Evolutionary conservation across 768 basidiomycete genomes (phyloP).

Genomic region (Tylopilus felleus): DNA sequence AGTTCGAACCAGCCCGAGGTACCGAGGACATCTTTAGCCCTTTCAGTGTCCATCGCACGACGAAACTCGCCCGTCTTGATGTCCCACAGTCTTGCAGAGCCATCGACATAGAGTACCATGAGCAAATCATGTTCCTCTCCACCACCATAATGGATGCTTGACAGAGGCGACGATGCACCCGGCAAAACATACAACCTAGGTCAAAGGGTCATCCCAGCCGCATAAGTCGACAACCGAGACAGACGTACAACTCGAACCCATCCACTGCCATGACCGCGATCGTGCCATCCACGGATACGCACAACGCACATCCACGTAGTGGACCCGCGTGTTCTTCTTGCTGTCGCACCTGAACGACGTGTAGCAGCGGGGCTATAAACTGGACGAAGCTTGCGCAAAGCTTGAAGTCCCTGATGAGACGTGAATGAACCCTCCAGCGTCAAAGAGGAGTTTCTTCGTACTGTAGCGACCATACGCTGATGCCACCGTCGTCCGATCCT

Average conservation of each 20-base stretch:
- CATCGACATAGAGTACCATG: constrained; percentile 71
- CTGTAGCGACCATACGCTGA: constrained; percentile 71
- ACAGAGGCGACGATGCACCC: constrained; percentile 67
- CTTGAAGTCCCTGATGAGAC: constrained; percentile 50
- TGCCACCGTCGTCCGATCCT: constrained; percentile 74
- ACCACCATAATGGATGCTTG: constrained; percentile 58
- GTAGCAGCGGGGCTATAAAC: constrained; percentile 62
- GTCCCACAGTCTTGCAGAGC: constrained; percentile 85
- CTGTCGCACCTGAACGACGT: constrained; percentile 51
- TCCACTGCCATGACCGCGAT: constrained; percentile 75
- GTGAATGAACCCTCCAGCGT: not conserved
- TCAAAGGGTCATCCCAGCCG: not conserved
- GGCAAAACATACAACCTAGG: constrained; percentile 77
- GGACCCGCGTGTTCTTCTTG: constrained; percentile 50
- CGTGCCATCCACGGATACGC: constrained; percentile 75
- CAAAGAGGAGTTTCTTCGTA: constrained; percentile 31
- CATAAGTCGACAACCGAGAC: not conserved
- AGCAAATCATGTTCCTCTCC: constrained; percentile 52
- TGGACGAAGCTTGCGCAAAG: constrained; percentile 69
- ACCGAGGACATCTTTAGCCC: constrained; percentile 68
- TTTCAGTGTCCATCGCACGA: constrained; percentile 73
- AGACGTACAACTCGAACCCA: constrained; percentile 72
- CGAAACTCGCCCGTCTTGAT: constrained; percentile 77
- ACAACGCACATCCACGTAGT: constrained; percentile 65
- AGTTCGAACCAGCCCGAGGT: constrained; percentile 73